Conservation (phyloP, 169 alveolate genomes). For the Plasmodium inui region DNA sequence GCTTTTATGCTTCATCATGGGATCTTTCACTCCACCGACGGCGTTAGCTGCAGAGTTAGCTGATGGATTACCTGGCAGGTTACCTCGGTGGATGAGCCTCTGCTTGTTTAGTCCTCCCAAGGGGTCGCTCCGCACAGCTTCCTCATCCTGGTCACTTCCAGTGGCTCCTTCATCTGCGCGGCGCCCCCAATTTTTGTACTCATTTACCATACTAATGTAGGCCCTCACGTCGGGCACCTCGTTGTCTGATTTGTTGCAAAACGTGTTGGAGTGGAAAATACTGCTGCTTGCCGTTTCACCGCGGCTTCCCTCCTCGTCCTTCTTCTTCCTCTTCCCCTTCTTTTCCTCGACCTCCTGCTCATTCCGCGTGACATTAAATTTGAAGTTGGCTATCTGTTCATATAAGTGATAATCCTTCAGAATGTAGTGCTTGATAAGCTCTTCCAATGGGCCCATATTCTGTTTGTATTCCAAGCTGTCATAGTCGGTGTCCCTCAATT, state of each 20-base stretch:
- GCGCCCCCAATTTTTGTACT: constrained; percentile 19
- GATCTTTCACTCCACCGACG: neutral
- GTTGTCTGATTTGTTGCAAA: neutral
- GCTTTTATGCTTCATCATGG: neutral
- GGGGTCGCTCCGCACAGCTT: neutral
- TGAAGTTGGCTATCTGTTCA: constrained; percentile 60
- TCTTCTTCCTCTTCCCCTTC: neutral
- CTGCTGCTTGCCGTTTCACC: neutral
- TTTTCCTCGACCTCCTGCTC: neutral
- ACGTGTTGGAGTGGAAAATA: constrained; percentile 3
- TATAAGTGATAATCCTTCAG: constrained; percentile 67
- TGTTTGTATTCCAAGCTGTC: constrained; percentile 69
- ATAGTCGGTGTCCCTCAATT: constrained; percentile 45
- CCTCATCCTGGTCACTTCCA: neutral
- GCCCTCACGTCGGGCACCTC: constrained; percentile 8
- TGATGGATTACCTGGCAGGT: neutral
- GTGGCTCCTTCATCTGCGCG: neutral
- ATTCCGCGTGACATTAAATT: neutral
- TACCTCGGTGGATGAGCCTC: neutral
- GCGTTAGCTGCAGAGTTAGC: no score
- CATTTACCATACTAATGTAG: constrained; percentile 22
- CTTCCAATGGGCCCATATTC: constrained; percentile 69
- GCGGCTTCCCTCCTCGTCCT: neutral
- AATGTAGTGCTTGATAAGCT: constrained; percentile 37
- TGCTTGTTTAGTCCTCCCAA: neutral